Conservation (phyloP, 75 land plant genomes). For the Larix kaempferi region DNA sequence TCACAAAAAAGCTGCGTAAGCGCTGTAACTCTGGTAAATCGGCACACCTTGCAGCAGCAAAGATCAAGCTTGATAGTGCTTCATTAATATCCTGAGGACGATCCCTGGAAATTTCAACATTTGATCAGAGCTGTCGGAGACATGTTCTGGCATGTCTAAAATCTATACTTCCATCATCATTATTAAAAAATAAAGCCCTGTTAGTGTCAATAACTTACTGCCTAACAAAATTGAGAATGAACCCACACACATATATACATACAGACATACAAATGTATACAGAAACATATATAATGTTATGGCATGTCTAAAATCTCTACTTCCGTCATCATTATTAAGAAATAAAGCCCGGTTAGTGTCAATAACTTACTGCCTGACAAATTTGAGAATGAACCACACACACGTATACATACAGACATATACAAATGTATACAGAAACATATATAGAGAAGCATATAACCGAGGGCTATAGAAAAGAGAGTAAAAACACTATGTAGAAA, state of each 20-base stretch:
- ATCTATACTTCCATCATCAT: background rate
- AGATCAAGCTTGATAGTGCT: conserved; percentile 45
- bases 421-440: background rate
- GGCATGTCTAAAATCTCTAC: background rate
- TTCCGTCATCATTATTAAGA: background rate
- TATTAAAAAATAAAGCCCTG: background rate
- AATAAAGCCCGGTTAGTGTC: background rate
- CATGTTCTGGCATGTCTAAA: background rate
- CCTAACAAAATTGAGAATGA: background rate
- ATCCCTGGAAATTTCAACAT: conserved; percentile 22
- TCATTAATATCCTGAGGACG: conserved; percentile 44
- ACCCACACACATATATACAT: background rate
- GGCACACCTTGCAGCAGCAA: conserved; percentile 41
- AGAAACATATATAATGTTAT: background rate
- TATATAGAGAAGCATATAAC: background rate
- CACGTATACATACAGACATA: background rate
- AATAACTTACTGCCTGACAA: background rate
- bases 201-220: background rate
- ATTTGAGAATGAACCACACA: background rate
- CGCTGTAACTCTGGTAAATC: conserved; percentile 35
- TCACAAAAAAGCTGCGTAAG: conserved; percentile 33
- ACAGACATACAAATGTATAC: background rate
- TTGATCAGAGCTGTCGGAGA: background rate
- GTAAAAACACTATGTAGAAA: too few relatives aligned
- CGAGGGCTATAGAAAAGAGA: too few relatives aligned